These are phyloP conservation scores for Mycena rebaudengoi DNA, from an alignment of 768 basidiomycete species.

Conservation along the genomic window DNA sequence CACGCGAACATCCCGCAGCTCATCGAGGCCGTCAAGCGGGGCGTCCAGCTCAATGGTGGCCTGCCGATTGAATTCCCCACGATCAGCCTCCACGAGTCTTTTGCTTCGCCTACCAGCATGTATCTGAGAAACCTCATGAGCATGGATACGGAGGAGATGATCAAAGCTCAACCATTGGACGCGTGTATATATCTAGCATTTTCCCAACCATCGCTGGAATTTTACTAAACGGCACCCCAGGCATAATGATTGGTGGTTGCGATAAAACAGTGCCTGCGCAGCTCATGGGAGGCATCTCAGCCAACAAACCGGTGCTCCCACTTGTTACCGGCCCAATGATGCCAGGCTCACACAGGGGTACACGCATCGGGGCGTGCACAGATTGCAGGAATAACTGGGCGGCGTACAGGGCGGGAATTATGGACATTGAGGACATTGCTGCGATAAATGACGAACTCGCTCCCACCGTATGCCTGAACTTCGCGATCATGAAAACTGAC, in stretches of 20 bases:
- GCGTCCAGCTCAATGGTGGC: slow-evolving; percentile 24
- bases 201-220: neutral
- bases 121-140: slow-evolving; percentile 26
- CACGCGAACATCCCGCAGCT: slow-evolving; percentile 28
- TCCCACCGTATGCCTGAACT: slow-evolving; percentile 14
- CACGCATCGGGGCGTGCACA: slow-evolving; percentile 25
- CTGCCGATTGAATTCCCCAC: slow-evolving; percentile 29
- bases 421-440: slow-evolving; percentile 29
- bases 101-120: slow-evolving; percentile 26
- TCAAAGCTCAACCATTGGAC: slow-evolving; percentile 29
- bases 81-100: slow-evolving; percentile 27
- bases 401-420: slow-evolving; percentile 25
- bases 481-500: neutral
- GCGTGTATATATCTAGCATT: slow-evolving; percentile 20
- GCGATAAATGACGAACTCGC: slow-evolving; percentile 27
- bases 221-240: neutral
- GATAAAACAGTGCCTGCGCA: slow-evolving; percentile 29
- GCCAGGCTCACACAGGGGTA: slow-evolving; percentile 24
- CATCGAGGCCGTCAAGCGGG: slow-evolving; percentile 28
- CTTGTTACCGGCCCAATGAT: slow-evolving; percentile 28
- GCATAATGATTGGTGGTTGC: slow-evolving; percentile 29
- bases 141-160: slow-evolving; percentile 31
- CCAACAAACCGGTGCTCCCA: slow-evolving; percentile 24
- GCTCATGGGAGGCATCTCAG: slow-evolving; percentile 28
- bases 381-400: slow-evolving; percentile 29